Evolutionary conservation across 805 yeast species (phyloP).

Genomic region (Yamadazyma scolyti): DNA sequence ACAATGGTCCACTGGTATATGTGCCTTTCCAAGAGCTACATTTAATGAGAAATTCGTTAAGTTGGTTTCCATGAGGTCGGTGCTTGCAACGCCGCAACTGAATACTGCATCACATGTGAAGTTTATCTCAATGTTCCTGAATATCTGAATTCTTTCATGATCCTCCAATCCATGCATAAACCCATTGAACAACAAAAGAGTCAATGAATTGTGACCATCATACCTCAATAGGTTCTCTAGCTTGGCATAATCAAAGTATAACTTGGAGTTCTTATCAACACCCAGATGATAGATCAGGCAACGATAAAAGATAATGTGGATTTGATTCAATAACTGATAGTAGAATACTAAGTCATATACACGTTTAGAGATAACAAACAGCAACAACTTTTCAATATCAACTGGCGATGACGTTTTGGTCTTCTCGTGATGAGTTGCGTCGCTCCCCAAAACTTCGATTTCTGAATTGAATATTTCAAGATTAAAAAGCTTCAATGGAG

Average conservation of each 20-base stretch:
- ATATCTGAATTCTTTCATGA: conserved; percentile 14
- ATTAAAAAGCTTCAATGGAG: conserved; percentile 24
- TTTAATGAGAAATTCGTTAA: conserved; percentile 13
- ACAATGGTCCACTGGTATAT: conserved; percentile 15
- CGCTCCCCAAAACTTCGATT: conserved; percentile 2
- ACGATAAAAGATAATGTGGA: conserved; percentile 21
- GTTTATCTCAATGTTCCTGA: conserved; percentile 22
- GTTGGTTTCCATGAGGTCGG: conserved; percentile 7
- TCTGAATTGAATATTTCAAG: conserved; percentile 21
- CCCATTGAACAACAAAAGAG: conserved; percentile 19
- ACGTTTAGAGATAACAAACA: conserved; percentile 15
- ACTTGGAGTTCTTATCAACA: conserved; percentile 8
- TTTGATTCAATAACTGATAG: conserved; percentile 19
- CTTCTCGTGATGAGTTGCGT: neutral
- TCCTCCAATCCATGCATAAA: conserved; percentile 14
- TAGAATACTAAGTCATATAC: conserved; percentile 16
- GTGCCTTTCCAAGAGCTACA: conserved; percentile 15
- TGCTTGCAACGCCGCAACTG: conserved; percentile 10
- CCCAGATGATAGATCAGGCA: conserved; percentile 11
- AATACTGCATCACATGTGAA: conserved; percentile 18
- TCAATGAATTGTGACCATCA: conserved; percentile 14
- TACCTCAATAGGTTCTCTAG: conserved; percentile 15
- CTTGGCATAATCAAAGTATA: conserved; percentile 20
- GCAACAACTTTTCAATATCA: conserved; percentile 8
- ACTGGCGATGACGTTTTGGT: neutral